Evolutionary conservation across 495 filamentous ascomycete genomes (phyloP).

Genomic region (Ramalina intermedia): DNA sequence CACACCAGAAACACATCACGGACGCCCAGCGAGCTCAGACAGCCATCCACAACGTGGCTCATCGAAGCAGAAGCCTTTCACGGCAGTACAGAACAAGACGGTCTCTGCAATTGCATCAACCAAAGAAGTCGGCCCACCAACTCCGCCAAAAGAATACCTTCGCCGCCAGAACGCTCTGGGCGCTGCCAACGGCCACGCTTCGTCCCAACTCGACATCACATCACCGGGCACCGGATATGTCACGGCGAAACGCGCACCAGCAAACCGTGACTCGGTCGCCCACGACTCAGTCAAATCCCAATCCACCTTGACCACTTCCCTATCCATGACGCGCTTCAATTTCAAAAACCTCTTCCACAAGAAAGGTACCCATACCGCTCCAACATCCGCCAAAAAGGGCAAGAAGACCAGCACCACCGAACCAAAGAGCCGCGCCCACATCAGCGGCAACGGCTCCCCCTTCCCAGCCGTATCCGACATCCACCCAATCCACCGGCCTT

Average conservation of each 20-base stretch:
- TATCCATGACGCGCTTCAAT: conserved; percentile 5
- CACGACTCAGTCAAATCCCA: conserved; percentile 11
- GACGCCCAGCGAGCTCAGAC: not conserved
- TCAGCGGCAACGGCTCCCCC: conserved; percentile 9
- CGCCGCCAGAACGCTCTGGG: conserved; percentile 11
- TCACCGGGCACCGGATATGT: not conserved
- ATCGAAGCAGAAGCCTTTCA: not conserved
- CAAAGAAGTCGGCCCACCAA: not conserved
- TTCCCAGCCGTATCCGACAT: conserved; percentile 12
- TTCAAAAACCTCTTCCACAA: conserved; percentile 15
- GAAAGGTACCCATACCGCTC: conserved; percentile 2
- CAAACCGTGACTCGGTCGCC: conserved; percentile 6
- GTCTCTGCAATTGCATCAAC: not conserved
- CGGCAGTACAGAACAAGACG: not conserved
- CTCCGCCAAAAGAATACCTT: conserved; percentile 3
- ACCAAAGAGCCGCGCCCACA: not conserved
- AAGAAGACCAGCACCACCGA: not conserved
- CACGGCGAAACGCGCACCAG: not conserved
- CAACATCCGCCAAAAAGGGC: conserved; percentile 1
- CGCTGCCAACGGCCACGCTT: conserved; percentile 2
- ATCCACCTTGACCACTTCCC: not conserved
- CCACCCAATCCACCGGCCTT: conserved; percentile 12
- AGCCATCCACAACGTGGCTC: conserved; percentile 6
- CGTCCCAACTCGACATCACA: conserved; percentile 7
- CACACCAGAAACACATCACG: too few relatives aligned